These are phyloP conservation scores for Penicillium malachiteum DNA, from an alignment of 495 filamentous ascomycete genomes.

Conservation along the genomic window DNA sequence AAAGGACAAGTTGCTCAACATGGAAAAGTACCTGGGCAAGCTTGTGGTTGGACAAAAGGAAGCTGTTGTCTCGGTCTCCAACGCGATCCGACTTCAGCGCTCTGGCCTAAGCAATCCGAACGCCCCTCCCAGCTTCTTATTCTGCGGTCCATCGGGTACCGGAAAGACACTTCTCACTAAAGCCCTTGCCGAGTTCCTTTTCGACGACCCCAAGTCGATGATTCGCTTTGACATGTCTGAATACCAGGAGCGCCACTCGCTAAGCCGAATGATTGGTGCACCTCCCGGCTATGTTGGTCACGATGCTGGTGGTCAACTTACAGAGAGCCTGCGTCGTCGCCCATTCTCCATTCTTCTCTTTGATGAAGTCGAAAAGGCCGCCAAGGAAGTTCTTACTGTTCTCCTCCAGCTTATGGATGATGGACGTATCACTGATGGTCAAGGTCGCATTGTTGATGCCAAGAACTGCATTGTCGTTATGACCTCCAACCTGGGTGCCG, in stretches of 20 bases:
- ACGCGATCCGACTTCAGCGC: constrained; percentile 91
- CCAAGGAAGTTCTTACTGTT: constrained; percentile 95
- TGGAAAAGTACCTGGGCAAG: constrained; percentile 83
- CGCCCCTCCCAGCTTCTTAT: constrained; percentile 94
- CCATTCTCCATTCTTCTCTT: constrained; percentile 98
- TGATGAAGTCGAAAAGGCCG: constrained; percentile 97
- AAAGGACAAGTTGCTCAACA: constrained; percentile 93
- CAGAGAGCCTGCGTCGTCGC: constrained; percentile 85
- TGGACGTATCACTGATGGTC: constrained; percentile 96
- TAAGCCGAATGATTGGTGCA: constrained; percentile 96
- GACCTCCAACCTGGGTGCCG: constrained; percentile 95
- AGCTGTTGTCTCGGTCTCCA: constrained; percentile 89
- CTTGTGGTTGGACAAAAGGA: constrained; percentile 92
- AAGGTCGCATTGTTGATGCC: constrained; percentile 90
- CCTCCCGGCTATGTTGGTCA: constrained; percentile 97
- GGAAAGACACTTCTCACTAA: constrained; percentile 97
- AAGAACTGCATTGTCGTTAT: constrained; percentile 98
- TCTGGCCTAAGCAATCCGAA: constrained; percentile 94
- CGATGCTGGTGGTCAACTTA: constrained; percentile 93
- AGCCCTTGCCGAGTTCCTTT: constrained; percentile 94
- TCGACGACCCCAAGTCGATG: constrained; percentile 97
- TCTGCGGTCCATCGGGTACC: constrained; percentile 96
- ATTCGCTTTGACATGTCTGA: constrained; percentile 99
- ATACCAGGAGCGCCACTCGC: constrained; percentile 95
- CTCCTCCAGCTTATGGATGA: constrained; percentile 98